phyloP scores from a whole-genome alignment of 2,329 filamentous ascomycete species.

The Verticillium tricorpus region DNA sequence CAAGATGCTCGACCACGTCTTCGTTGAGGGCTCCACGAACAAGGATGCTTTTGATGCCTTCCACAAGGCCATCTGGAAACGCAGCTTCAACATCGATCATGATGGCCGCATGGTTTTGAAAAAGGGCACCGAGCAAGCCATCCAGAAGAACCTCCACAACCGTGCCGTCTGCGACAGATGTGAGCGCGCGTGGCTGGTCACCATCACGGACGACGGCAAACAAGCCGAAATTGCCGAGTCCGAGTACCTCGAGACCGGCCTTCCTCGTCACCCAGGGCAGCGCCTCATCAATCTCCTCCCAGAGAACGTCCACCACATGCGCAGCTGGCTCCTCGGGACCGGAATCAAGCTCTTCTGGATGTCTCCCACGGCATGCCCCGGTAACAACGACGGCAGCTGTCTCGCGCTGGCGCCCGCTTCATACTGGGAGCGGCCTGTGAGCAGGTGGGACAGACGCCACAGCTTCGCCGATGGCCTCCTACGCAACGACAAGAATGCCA shows the following conservation, averaged over 20 bases:
- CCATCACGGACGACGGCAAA: neutral
- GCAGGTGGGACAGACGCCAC: neutral
- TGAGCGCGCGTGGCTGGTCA: neutral
- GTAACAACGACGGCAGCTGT: neutral
- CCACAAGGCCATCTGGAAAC: neutral
- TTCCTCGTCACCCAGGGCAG: neutral
- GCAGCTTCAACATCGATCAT: neutral
- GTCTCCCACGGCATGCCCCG: neutral
- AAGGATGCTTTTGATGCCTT: neutral
- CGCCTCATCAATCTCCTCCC: neutral
- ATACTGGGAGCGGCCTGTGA: neutral
- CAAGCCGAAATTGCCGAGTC: neutral
- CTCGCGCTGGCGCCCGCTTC: neutral
- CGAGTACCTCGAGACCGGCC: neutral
- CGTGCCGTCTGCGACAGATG: neutral
- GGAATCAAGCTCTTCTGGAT: neutral
- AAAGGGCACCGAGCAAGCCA: neutral
- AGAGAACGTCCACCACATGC: neutral
- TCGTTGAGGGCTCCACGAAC: neutral
- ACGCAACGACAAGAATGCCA: neutral
- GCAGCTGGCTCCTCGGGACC: neutral
- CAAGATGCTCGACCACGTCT: neutral
- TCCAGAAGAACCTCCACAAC: neutral
- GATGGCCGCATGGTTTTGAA: neutral
- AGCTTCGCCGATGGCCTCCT: neutral